Evolutionary conservation across 306 rosid genomes (phyloP), one percentile per base, ranked within the genome.

Genomic region (Herpetospermum pedunculosum): DNA sequence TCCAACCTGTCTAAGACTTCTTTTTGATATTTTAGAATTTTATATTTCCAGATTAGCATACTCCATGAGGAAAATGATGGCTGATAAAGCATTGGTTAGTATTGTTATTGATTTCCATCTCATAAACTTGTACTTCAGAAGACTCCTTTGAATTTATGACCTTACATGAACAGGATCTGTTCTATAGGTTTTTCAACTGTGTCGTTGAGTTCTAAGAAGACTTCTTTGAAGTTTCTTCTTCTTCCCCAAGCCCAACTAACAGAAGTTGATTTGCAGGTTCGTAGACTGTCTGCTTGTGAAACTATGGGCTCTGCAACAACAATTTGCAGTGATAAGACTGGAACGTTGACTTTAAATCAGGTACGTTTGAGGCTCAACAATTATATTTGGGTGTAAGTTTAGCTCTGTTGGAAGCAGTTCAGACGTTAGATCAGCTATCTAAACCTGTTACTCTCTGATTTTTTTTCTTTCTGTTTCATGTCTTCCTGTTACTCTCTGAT

Each of bases 231-330:
- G 12, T 72, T 54, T 58, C 46, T 7, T 37, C 48, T 62, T n/a
- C 13, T 19, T 64, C 19, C 38, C 32, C 19, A 58, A 29, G 19
- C 44, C 16, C 52, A 46, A 37, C 73, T 88, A 48, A 89, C 63
- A 43, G 76, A 67, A 67, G 23, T 52, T 75, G 40, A 69, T 69
- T 52, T 82, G 65, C 86, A 94, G 99, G 99, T 94, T 30, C 87
- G 99, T 64, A 87, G 99, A 76, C 83, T 94, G 81, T 94, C 99
- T 50, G 95, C 97, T 41, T 94, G 99, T 80, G 99, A 94, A 90
- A 91, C 99, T 68, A 94, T 94, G 99, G 99, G 99, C 65, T 94
- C 97, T 71, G 95, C 99, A 76, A 91, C 97, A 53, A 94, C 99
- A 46, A 94, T 94, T 75, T 94, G 99, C 85, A 94, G 99, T 75